Percentiles rank a stretch among this genome's conserved stretches.
Evolutionary conservation across 1,284 basidiomycete genomes (phyloP).

Genomic region (Tausonia pullulans): DNA sequence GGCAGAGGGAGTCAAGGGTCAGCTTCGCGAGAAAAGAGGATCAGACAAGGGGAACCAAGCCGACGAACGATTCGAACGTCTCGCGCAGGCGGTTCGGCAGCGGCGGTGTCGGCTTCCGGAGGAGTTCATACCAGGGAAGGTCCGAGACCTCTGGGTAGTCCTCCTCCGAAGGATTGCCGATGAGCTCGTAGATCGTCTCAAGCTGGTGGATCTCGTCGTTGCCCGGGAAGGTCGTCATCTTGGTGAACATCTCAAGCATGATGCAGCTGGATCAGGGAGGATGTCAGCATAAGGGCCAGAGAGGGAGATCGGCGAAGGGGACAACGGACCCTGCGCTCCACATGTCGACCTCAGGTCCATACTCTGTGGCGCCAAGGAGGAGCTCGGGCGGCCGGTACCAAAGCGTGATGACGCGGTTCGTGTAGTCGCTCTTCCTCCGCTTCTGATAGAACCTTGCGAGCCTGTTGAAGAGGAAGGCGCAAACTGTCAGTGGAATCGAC

Average conservation of each 20-base stretch:
- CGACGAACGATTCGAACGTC: slow-evolving; percentile 57
- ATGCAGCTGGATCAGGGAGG: slow-evolving; percentile 59
- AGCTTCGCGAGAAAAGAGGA: background rate
- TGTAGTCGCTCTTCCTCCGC: slow-evolving; percentile 80
- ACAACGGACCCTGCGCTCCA: slow-evolving; percentile 88
- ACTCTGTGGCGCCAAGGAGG: slow-evolving; percentile 88
- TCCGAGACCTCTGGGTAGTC: slow-evolving; percentile 72
- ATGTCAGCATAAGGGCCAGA: background rate
- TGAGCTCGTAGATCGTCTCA: slow-evolving; percentile 76
- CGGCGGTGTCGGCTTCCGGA: slow-evolving; percentile 62
- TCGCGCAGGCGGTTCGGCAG: slow-evolving; percentile 63
- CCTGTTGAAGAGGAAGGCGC: too few relatives aligned
- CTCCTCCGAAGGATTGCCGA: slow-evolving; percentile 76
- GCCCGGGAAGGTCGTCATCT: slow-evolving; percentile 50
- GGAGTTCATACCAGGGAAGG: slow-evolving; percentile 97
- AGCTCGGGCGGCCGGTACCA: slow-evolving; percentile 98
- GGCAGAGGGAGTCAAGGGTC: slow-evolving; percentile 10
- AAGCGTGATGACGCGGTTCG: slow-evolving; percentile 95
- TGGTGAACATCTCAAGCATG: slow-evolving; percentile 92
- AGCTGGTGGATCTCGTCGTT: slow-evolving; percentile 95
- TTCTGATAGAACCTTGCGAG: slow-evolving; percentile 95
- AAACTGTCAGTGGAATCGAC: too few relatives aligned
- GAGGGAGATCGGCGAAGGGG: background rate
- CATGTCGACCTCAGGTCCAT: slow-evolving; percentile 98
- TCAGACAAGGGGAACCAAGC: background rate